Conservation (phyloP, 75 land plant genomes). For the Cunninghamia lanceolata region DNA sequence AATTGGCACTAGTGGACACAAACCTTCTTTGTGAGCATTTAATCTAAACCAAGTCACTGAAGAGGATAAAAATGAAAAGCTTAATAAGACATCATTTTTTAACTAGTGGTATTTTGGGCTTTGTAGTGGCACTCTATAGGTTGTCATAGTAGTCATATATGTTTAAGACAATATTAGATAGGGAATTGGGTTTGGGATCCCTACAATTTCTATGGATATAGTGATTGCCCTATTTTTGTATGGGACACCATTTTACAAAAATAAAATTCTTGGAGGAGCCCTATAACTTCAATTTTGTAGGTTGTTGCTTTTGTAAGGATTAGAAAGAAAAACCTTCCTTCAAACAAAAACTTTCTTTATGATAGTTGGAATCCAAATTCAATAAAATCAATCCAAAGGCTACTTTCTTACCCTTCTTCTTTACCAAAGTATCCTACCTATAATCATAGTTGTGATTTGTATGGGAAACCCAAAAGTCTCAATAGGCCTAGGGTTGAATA, state of each 20-base stretch:
- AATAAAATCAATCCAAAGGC: not conserved
- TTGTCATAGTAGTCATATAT: constrained; percentile 32
- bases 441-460: no score
- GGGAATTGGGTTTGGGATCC: constrained; percentile 39
- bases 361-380: constrained; percentile 23
- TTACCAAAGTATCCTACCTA: no score
- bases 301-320: constrained; percentile 21
- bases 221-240: constrained; percentile 10
- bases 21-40: constrained; percentile 37
- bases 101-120: constrained; percentile 53
- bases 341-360: constrained; percentile 28
- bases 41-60: constrained; percentile 46
- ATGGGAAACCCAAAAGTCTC: no score
- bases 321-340: constrained; percentile 5
- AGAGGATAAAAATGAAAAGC: constrained; percentile 18
- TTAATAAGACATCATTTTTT: constrained; percentile 31
- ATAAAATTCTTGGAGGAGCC: constrained; percentile 31
- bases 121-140: constrained; percentile 18
- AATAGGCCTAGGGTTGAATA: no score
- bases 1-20: constrained; percentile 29
- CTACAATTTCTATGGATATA: constrained; percentile 18
- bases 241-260: constrained; percentile 26
- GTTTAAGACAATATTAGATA: constrained; percentile 32
- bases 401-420: not conserved
- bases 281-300: constrained; percentile 24